Evolutionary conservation across 208 protist species (phyloP), one percentile per base, ranked within the genome.

Genomic region (Acanthamoeba lenticulata): DNA sequence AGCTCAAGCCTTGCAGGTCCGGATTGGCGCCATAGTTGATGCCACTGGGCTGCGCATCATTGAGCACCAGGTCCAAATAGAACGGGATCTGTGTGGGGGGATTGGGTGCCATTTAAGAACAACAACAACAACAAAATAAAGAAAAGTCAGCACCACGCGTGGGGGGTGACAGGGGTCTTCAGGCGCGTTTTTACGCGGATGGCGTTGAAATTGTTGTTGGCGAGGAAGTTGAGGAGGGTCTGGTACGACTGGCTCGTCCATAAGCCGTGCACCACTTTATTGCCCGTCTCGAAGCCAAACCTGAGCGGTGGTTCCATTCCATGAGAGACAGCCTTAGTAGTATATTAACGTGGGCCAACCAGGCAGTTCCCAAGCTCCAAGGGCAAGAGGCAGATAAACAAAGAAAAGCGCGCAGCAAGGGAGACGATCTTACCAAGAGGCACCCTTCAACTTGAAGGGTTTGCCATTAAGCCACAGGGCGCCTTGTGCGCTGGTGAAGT

Each of bases 281-380:
- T 92, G 49, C 91, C 52, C 57, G 79, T 94, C 72, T 96, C 95
- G 74, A 77, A 88, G 17, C 95, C 95, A 85, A 95, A 96, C 95
- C 95, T 65, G n/a, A 60, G 52, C 17, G 45, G 9, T 5, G 45
- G 5, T 52, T 52, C 45, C 5, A 52, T 19, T 24, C 52, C 52
- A 57, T 57, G 17, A 57, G 52, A n/a, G 45, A 49, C 45, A 19
- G 45, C 9, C 45, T 49, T 15, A 15, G 45, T 49, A 15, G 45
- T 49, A 49, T 49, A n/a, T n/a, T n/a, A n/a, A n/a, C n/a, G n/a
- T n/a, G n/a, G n/a, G n/a, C n/a, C n/a, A n/a, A n/a, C 45, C 45
- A 49, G 45, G 45, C 45, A 19, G 45, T 15, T 19, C 9, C 45
- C 5, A 49, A 49, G 45, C 5, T 49, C 9, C 15, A 49, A 19